phyloP scores from a whole-genome alignment of 2,329 filamentous ascomycete species.

The Cladosporium sp. region DNA sequence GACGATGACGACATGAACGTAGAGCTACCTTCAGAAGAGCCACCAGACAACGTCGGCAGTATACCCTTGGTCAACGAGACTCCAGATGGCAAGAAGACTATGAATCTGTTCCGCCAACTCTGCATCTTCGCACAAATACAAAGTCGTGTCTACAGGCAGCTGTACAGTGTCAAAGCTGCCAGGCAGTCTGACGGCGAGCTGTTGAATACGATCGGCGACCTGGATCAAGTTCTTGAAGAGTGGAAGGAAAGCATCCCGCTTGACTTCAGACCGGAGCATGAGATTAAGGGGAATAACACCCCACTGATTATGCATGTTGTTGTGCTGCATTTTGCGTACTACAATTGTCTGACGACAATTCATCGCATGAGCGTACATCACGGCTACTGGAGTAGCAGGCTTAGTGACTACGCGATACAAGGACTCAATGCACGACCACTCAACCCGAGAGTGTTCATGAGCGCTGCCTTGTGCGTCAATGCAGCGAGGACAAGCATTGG shows the following conservation, averaged over 20 bases:
- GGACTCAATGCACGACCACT: slow-evolving; percentile 87
- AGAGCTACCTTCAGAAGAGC: slow-evolving; percentile 87
- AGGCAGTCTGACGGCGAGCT: slow-evolving; percentile 92
- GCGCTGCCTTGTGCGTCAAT: slow-evolving; percentile 86
- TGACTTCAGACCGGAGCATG: slow-evolving; percentile 95
- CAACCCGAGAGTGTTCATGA: slow-evolving; percentile 93
- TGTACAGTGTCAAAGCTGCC: slow-evolving; percentile 90
- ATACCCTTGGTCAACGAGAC: slow-evolving; percentile 68
- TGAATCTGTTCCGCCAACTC: slow-evolving; percentile 93
- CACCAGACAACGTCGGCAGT: slow-evolving; percentile 89
- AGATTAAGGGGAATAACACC: slow-evolving; percentile 90
- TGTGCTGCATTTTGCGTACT: slow-evolving; percentile 93
- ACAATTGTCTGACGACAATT: slow-evolving; percentile 96
- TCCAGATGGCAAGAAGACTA: slow-evolving; percentile 78
- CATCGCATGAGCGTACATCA: slow-evolving; percentile 98
- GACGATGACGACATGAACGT: slow-evolving; percentile 92
- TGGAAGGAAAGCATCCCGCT: slow-evolving; percentile 97
- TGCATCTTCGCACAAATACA: slow-evolving; percentile 90
- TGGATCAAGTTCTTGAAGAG: slow-evolving; percentile 79
- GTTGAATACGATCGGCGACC: slow-evolving; percentile 90
- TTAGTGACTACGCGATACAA: slow-evolving; percentile 94
- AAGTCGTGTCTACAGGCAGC: slow-evolving; percentile 86
- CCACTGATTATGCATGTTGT: slow-evolving; percentile 93
- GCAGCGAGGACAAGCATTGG: slow-evolving; percentile 92
- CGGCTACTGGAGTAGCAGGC: slow-evolving; percentile 93